These are phyloP conservation scores for Candida tunisiensis DNA, from an alignment of 1,139 yeast genomes.

Conservation along the genomic window DNA sequence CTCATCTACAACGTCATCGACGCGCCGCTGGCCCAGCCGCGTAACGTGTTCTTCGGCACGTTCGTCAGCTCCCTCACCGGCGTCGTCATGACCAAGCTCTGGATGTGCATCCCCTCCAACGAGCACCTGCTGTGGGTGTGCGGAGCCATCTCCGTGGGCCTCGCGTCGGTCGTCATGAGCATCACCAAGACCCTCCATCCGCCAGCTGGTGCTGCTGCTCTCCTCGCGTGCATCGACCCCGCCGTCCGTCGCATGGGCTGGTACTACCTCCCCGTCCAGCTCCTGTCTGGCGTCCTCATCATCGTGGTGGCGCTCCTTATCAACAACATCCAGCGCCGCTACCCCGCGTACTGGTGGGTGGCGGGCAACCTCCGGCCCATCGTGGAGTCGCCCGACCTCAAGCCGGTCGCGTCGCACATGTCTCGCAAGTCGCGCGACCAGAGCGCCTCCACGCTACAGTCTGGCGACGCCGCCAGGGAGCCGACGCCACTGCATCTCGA, in stretches of 20 bases:
- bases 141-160: slow-evolving; percentile 44
- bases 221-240: slow-evolving; percentile 37
- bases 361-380: slow-evolving; percentile 3
- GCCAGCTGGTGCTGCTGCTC: slow-evolving; percentile 61
- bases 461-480: no score
- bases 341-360: slow-evolving; percentile 51
- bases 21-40: slow-evolving; percentile 53
- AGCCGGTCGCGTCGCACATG: no score
- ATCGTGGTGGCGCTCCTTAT: slow-evolving; percentile 35
- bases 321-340: slow-evolving; percentile 36
- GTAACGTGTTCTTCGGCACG: slow-evolving; percentile 43
- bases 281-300: slow-evolving; percentile 34
- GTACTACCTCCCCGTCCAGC: slow-evolving; percentile 48
- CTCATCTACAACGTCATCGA: slow-evolving; percentile 38
- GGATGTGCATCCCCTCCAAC: slow-evolving; percentile 15
- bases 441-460: no score
- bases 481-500: no score
- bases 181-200: slow-evolving; percentile 48
- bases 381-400: no score
- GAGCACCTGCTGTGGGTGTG: slow-evolving; percentile 37
- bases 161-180: slow-evolving; percentile 41
- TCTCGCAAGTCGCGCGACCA: no score
- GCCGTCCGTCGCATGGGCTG: slow-evolving; percentile 37
- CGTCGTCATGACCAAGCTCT: slow-evolving; percentile 37
- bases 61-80: slow-evolving; percentile 38